Evolutionary conservation across 2,329 filamentous ascomycete genomes (phyloP).

Genomic region (Cladophialophora psammophila): DNA sequence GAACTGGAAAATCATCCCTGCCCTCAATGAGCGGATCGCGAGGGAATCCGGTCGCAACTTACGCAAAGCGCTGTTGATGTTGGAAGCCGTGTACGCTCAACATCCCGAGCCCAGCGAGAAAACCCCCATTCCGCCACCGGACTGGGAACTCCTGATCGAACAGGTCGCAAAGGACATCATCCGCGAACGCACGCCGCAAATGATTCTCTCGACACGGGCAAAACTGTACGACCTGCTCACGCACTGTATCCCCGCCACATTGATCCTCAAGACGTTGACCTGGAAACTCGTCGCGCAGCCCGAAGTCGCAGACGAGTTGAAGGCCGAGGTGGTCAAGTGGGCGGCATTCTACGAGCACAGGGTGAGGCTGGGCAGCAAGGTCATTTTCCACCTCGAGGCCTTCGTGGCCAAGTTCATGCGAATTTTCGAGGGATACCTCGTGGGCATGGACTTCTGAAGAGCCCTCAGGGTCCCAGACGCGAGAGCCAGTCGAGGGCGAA

Average conservation of each 20-base stretch:
- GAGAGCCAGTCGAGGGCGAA: no score
- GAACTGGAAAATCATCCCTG: conserved; percentile 77
- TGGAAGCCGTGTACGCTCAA: conserved; percentile 94
- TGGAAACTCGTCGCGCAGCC: conserved; percentile 80
- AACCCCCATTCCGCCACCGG: conserved; percentile 90
- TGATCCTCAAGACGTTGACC: conserved; percentile 90
- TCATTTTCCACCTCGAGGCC: conserved; percentile 97
- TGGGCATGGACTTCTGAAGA: conserved; percentile 36
- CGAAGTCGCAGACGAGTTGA: conserved; percentile 84
- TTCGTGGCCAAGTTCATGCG: conserved; percentile 99
- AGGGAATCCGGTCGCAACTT: conserved; percentile 90
- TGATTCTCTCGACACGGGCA: conserved; percentile 84
- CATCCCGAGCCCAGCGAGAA: conserved; percentile 70
- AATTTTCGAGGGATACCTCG: conserved; percentile 83
- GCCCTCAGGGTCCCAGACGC: no score
- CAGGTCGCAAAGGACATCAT: conserved; percentile 94
- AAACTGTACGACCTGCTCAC: conserved; percentile 98
- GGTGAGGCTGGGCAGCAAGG: conserved; percentile 88
- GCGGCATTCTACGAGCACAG: conserved; percentile 97
- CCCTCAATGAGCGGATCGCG: conserved; percentile 83
- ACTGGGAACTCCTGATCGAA: conserved; percentile 92
- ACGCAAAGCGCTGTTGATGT: conserved; percentile 90
- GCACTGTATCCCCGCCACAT: conserved; percentile 95
- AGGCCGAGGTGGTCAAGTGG: conserved; percentile 93
- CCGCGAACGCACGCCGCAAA: conserved; percentile 86